phyloP scores from a whole-genome alignment of 768 basidiomycete species.

The Tulasnella sp. region DNA sequence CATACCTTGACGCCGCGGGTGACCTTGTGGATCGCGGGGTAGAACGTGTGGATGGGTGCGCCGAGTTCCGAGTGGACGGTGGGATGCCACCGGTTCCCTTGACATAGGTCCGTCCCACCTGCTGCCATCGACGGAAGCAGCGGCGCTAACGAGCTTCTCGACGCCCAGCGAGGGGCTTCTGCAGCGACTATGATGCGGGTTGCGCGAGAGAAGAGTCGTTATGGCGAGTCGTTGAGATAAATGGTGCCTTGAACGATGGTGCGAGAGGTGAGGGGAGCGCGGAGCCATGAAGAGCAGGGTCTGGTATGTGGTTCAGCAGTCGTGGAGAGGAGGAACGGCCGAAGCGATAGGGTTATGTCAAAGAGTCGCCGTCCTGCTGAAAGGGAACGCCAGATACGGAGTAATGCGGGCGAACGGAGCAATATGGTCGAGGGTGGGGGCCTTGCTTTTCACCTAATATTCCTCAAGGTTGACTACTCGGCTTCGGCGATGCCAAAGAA shows the following conservation, averaged over 20 bases:
- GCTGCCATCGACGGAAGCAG: conserved; percentile 83
- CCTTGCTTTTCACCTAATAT: conserved; percentile 68
- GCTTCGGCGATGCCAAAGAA: conserved; percentile 82
- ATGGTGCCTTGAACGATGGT: too few species aligned
- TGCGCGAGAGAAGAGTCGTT: too few species aligned
- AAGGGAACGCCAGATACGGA: too few species aligned
- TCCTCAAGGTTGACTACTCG: conserved; percentile 57
- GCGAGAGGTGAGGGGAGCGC: too few species aligned
- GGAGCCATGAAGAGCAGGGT: too few species aligned
- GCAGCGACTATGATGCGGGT: conserved; percentile 98
- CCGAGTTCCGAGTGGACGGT: conserved; percentile 97
- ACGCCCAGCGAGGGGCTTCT: conserved; percentile 86
- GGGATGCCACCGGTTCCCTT: conserved; percentile 93
- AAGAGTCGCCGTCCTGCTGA: too few species aligned
- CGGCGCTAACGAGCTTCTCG: conserved; percentile 93
- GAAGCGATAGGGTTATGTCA: too few species aligned
- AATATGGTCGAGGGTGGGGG: conserved; percentile 82
- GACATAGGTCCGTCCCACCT: conserved; percentile 91
- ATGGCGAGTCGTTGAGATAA: not conserved
- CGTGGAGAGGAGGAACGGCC: too few species aligned
- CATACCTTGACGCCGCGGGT: conserved; percentile 89
- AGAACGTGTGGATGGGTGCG: conserved; percentile 98
- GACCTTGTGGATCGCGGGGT: too few species aligned
- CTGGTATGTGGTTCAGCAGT: not conserved
- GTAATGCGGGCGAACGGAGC: too few species aligned